Base-by-base conservation (phyloP, 1,284 basidiomycete genomes). In the Amylostereum areolatum region DNA sequence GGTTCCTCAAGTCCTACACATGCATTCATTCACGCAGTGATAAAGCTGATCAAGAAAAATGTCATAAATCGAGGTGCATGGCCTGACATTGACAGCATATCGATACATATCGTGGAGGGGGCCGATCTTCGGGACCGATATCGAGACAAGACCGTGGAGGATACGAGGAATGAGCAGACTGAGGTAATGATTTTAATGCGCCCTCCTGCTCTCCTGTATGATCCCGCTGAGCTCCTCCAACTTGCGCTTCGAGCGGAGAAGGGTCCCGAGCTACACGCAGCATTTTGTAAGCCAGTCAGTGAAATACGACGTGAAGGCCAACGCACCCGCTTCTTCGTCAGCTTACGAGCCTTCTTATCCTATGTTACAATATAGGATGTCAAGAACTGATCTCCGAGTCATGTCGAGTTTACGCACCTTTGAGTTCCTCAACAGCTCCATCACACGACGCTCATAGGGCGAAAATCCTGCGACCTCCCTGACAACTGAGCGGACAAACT, bases 401-500 rank as follows among this genome's bases (percentile, higher is more conserved):
- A 32, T 37, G 5, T 11, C 25, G 41, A 18, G 36, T 36, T 24
- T 33, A 68, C 83, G 60, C 66, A 92, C 90, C 81, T 98, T 98
- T 59, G 93, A 97, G 86, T 98, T 99, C 71, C 96, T 86, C 78
- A 99, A 76, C 81, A 99, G 72, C 76, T 99, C 97, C 91, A 99
- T 87, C 52, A 99, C 94, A 60, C 97, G 86, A 67, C 95, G 83
- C 83, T 99, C 97, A 72, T 99, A 99, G 43, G 97, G 91, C 43
- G 95, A 92, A 77, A 98, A 99, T 56, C 97, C 97, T 66, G 87
- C 92, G 66, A 97, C 93, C 79, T 97, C 94, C 62, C 94, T 85
- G 63, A 97, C 78, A 56, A 97, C 80, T 57, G 84, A 88, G 67
- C 90, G 88, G 66, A 97, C 92, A 65, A 97, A 94, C 65, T 86